These are phyloP conservation scores for Ganoderma leucocontextum DNA, from an alignment of 1,284 basidiomycete species.

Conservation along the genomic window DNA sequence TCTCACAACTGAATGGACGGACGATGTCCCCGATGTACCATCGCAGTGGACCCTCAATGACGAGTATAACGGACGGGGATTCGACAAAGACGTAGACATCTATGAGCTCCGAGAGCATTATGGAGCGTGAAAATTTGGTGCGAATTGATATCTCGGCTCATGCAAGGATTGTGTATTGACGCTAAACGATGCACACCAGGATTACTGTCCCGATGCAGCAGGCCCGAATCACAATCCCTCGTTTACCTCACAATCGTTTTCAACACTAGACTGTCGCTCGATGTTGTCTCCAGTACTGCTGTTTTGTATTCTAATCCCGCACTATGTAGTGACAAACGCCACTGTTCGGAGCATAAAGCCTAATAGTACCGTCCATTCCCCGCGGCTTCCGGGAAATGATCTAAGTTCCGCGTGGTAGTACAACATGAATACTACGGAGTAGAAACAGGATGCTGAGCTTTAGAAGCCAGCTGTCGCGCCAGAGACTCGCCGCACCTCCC, in stretches of 20 bases:
- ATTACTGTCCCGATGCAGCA: too few relatives aligned
- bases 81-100: not conserved
- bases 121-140: slow-evolving; percentile 54
- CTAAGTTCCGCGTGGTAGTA: not conserved
- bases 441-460: not conserved
- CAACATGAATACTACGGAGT: not conserved
- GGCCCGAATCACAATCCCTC: too few relatives aligned
- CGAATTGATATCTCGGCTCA: too few relatives aligned
- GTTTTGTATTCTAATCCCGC: too few relatives aligned
- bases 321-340: too few relatives aligned
- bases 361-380: not conserved
- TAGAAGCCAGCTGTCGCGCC: too few relatives aligned
- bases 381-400: not conserved
- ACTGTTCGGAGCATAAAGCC: not conserved
- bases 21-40: not conserved
- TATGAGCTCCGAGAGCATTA: not conserved
- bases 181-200: too few relatives aligned
- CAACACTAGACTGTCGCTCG: too few relatives aligned
- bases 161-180: too few relatives aligned
- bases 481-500: too few relatives aligned
- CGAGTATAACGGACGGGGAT: not conserved
- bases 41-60: not conserved
- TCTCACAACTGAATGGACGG: not conserved
- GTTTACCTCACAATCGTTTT: too few relatives aligned
- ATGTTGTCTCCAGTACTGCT: too few relatives aligned